Percentiles rank a stretch among this genome's conserved stretches.
phyloP scores from a whole-genome alignment of 2,329 filamentous ascomycete genomes.

The Grosmannia huntii region DNA sequence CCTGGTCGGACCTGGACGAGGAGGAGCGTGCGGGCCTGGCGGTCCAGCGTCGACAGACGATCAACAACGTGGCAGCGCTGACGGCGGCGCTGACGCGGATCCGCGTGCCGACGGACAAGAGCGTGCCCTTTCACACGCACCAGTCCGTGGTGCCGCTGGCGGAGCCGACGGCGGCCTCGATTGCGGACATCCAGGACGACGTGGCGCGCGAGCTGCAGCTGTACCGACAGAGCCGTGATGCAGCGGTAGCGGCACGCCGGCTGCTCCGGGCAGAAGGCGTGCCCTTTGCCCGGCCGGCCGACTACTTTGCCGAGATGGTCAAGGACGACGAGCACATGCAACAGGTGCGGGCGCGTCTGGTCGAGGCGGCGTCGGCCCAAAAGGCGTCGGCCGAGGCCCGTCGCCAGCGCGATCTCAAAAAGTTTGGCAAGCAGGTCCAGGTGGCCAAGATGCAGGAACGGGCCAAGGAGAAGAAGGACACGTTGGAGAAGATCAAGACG shows the following conservation, averaged over 20 bases:
- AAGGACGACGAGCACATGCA: slow-evolving; percentile 98
- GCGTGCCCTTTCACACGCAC: slow-evolving; percentile 65
- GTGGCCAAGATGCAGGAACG: slow-evolving; percentile 91
- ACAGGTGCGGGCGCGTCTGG: slow-evolving; percentile 83
- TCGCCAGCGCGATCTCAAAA: slow-evolving; percentile 90
- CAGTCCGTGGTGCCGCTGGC: slow-evolving; percentile 56
- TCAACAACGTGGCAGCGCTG: slow-evolving; percentile 91
- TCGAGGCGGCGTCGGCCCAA: slow-evolving; percentile 84
- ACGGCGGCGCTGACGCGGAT: slow-evolving; percentile 70
- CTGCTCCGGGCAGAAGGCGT: slow-evolving; percentile 70
- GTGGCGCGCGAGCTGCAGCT: slow-evolving; percentile 85
- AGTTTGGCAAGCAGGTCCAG: slow-evolving; percentile 98
- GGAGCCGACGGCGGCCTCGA: slow-evolving; percentile 51
- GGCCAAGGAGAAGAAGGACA: slow-evolving; percentile 81
- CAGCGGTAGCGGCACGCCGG: slow-evolving; percentile 59
- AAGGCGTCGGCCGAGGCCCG: slow-evolving; percentile 86
- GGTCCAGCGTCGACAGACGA: slow-evolving; percentile 83
- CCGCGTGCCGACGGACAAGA: slow-evolving; percentile 46
- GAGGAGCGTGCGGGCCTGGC: slow-evolving; percentile 72
- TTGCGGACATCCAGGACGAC: slow-evolving; percentile 81
- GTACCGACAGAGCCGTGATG: slow-evolving; percentile 77
- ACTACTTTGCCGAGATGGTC: slow-evolving; percentile 99
- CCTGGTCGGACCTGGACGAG: slow-evolving; percentile 68
- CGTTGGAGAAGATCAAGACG: slow-evolving; percentile 86
- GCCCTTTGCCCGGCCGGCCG: slow-evolving; percentile 74